These are phyloP conservation scores for Suhomyces sp. DNA, from an alignment of 805 yeast species.

Conservation along the genomic window DNA sequence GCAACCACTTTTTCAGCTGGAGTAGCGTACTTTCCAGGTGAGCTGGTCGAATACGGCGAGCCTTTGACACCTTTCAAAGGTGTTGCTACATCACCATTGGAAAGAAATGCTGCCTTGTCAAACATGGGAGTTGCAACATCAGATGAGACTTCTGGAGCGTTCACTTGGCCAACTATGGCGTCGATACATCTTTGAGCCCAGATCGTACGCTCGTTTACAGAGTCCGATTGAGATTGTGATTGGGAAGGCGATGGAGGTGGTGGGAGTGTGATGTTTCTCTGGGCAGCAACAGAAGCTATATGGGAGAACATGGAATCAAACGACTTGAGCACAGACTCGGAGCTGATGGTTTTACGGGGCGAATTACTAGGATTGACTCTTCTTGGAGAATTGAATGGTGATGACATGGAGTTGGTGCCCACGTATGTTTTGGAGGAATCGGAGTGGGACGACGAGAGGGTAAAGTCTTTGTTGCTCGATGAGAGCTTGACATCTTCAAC, in stretches of 20 bases:
- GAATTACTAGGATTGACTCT: conserved; percentile 3
- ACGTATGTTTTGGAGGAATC: neutral
- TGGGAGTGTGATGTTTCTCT: conserved; percentile 41
- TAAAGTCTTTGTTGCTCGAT: conserved; percentile 4
- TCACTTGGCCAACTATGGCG: conserved; percentile 16
- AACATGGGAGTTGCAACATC: neutral
- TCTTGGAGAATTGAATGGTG: conserved; percentile 11
- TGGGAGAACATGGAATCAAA: conserved; percentile 47
- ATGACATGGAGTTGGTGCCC: conserved; percentile 1
- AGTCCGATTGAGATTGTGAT: conserved; percentile 13
- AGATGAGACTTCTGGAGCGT: neutral
- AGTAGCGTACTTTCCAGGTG: neutral
- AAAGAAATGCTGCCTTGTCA: neutral
- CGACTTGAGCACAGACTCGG: conserved; percentile 14
- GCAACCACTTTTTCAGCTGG: conserved; percentile 21
- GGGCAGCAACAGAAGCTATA: conserved; percentile 46
- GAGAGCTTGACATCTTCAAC: conserved; percentile 40
- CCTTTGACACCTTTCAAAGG: conserved; percentile 23
- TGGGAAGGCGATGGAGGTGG: conserved; percentile 17
- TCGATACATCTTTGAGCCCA: conserved; percentile 45
- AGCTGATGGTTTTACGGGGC: conserved; percentile 1
- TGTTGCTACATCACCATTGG: neutral
- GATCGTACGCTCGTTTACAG: conserved; percentile 22
- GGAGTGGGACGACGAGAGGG: neutral
- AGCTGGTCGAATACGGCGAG: conserved; percentile 22